Base-by-base conservation (phyloP, 257 asterid species). In the Petunia secreta region DNA sequence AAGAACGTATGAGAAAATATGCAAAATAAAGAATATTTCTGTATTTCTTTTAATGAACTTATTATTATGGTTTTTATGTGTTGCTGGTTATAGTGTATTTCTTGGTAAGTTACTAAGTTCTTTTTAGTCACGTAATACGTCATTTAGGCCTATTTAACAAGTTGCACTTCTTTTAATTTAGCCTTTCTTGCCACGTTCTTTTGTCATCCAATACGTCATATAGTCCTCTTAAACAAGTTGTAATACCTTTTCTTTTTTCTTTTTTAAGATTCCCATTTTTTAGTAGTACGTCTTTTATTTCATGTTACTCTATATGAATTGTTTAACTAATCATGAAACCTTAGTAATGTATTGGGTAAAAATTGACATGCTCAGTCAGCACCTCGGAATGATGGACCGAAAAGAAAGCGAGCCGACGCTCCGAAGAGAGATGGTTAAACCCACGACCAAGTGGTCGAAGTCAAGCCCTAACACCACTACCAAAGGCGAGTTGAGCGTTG, bases 151-250 rank as follows among this genome's bases (percentile, higher is more conserved):
- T 50, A 50, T 50, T 8, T 8, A 50, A 50, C 55, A 50, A 65
- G 75, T 41, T 67, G 0, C 37, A 3, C 7, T 43, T 0, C 4
- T 13, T 0, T n/a, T 3, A 2, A 6, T 8, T 8, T 50, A 0
- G 55, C 11, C 48, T 41, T 67, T 41, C 75, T 41, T 67, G 38
- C 75, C 40, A 67, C 52, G n/a, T 67, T 43, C 55, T 43, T 67
- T 43, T 43, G 75, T 67, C 55, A 43, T 16, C 39, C 8, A 67
- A 15, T 67, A 67, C 75, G 11, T 67, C 75, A 43, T 43, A 41
- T 41, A 3, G 15, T 1, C 36, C 39, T n/a, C 41, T 67, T 67
- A 41, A 67, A 41, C 48, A 67, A 15, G 37, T 43, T 43, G 25
- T 25, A 25, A 25, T 25, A 0, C 40, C 2, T n/a, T 39, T 65